Evolutionary conservation across 225 moss, liverwort and hornwort genomes (phyloP).

Genomic region (Antitrichia curtipendula): DNA sequence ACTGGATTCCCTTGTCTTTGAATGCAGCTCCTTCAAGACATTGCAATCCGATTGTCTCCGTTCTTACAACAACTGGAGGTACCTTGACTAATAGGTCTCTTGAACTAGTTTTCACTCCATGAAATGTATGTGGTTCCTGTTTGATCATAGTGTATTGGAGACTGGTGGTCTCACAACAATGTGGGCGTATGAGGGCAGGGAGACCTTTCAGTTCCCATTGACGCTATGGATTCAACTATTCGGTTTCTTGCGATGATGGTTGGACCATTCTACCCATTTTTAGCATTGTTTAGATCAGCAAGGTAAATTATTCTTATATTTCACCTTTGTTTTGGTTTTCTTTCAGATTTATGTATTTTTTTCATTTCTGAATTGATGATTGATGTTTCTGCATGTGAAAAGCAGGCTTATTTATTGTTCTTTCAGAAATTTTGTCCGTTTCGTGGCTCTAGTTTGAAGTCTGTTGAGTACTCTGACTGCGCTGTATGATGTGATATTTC

Average conservation of each 20-base stretch:
- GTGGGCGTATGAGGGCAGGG: slow-evolving; percentile 32
- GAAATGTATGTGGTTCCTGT: neutral
- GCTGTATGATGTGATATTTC: neutral
- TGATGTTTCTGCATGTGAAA: neutral
- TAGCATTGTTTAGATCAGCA: slow-evolving; percentile 39
- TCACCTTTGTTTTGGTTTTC: neutral
- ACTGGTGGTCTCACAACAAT: neutral
- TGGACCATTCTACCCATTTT: slow-evolving; percentile 71
- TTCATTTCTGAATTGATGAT: neutral
- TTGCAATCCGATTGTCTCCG: slow-evolving; percentile 54
- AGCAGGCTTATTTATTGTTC: neutral
- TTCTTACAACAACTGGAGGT: slow-evolving; percentile 86
- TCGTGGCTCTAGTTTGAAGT: neutral
- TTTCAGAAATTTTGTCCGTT: neutral
- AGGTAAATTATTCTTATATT: slow-evolving; percentile 26
- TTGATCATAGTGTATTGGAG: neutral
- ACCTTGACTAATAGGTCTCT: neutral
- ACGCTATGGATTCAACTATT: slow-evolving; percentile 68
- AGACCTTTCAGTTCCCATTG: slow-evolving; percentile 58
- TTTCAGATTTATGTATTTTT: neutral
- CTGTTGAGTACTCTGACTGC: neutral
- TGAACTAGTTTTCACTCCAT: neutral
- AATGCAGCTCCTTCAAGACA: slow-evolving; percentile 86
- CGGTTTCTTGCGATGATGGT: slow-evolving; percentile 81
- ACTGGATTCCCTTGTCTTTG: neutral